Percentiles rank a stretch among this genome's conserved stretches.
Conservation (phyloP, 2,329 filamentous ascomycete species). For the Zopfia rhizophila region DNA sequence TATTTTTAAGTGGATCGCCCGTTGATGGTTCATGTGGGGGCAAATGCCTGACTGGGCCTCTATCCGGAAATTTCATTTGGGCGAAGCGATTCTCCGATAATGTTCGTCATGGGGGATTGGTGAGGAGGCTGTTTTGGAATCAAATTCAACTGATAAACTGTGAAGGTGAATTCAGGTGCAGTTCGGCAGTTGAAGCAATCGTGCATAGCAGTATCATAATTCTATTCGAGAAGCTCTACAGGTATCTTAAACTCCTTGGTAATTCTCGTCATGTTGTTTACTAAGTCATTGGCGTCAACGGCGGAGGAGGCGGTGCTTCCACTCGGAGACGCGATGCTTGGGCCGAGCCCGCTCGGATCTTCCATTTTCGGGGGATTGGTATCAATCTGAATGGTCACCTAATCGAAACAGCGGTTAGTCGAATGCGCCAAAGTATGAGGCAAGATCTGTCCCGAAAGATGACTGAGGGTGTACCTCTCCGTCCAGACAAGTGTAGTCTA, state of each 20-base stretch:
- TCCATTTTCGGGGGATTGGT: conserved; percentile 57
- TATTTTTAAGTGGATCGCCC: no score
- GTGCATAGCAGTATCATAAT: no score
- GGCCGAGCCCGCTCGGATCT: conserved; percentile 30
- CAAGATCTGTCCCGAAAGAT: conserved; percentile 13
- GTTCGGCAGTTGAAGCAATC: no score
- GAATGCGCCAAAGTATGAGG: conserved; percentile 3
- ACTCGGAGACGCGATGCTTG: conserved; percentile 19
- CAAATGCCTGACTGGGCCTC: no score
- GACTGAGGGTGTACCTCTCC: conserved; percentile 62
- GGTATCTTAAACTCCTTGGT: conserved; percentile 47
- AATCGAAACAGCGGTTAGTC: conserved; percentile 5
- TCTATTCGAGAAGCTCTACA: conserved; percentile 45
- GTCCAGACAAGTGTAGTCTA: conserved; percentile 67
- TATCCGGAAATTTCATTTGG: no score
- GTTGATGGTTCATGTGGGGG: no score
- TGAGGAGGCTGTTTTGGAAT: no score
- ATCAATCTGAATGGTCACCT: conserved; percentile 63
- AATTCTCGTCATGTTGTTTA: conserved; percentile 43
- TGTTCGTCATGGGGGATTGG: no score
- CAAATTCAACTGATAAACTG: no score
- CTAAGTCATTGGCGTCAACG: conserved; percentile 39
- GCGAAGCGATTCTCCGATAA: no score
- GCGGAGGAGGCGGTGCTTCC: conserved; percentile 26
- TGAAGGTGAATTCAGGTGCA: no score